These are phyloP conservation scores for Raddia distichophylla DNA, from an alignment of 176 grass and related monocot species.

Conservation along the genomic window DNA sequence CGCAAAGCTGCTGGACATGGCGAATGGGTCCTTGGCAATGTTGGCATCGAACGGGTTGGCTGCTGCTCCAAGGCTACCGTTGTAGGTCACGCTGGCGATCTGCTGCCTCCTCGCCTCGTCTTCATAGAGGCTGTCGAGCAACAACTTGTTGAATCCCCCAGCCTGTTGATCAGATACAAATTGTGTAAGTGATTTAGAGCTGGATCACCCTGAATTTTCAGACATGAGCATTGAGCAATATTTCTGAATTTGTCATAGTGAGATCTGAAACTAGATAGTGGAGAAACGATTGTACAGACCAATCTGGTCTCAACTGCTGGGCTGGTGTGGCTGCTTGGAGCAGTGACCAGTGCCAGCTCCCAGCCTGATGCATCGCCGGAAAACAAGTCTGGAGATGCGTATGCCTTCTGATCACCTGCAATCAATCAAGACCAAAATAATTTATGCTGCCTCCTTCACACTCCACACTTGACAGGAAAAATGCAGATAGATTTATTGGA, in stretches of 20 bases:
- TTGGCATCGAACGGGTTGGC: conserved; percentile 55
- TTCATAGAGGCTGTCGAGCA: conserved; percentile 95
- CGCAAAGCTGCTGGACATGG: conserved; percentile 57
- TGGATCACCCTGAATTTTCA: not conserved
- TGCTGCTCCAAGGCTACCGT: conserved; percentile 46
- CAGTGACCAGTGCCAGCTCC: conserved; percentile 80
- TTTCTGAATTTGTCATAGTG: not conserved
- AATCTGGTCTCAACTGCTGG: conserved; percentile 58
- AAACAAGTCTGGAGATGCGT: conserved; percentile 48
- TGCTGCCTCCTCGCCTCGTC: conserved; percentile 75
- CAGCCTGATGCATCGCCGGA: conserved; percentile 67
- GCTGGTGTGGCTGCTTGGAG: conserved; percentile 73
- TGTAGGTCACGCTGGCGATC: conserved; percentile 54
- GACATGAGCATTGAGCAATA: not conserved
- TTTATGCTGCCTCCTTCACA: not conserved
- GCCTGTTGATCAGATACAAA: conserved; percentile 56
- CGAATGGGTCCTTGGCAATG: conserved; percentile 57
- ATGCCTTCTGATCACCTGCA: conserved; percentile 56
- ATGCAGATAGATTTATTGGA: not conserved
- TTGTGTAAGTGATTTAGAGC: not conserved
- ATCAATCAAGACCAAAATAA: conserved; percentile 24
- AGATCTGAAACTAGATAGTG: not conserved
- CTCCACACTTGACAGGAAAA: not conserved
- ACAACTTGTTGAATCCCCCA: conserved; percentile 85
- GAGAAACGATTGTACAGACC: conserved; percentile 44